Evolutionary conservation across 805 yeast species (phyloP).

Genomic region (Candida oleophila): DNA sequence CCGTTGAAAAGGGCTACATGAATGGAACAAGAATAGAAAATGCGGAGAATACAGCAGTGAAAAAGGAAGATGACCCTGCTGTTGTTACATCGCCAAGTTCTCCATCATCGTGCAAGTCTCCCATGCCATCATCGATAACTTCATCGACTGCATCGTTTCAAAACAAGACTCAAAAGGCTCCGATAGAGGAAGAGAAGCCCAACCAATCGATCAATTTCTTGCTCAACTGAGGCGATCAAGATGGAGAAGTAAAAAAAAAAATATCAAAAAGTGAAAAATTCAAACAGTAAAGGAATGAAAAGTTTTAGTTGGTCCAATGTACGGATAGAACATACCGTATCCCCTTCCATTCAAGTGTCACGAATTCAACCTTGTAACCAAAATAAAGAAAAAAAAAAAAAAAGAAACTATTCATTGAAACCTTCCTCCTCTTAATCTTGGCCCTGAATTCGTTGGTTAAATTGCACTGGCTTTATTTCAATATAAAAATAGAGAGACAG

Average conservation of each 20-base stretch:
- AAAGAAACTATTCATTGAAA: no score
- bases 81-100: conserved; percentile 5
- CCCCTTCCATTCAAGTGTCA: no score
- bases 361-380: no score
- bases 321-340: no score
- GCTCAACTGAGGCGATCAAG: conserved; percentile 5
- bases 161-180: not conserved
- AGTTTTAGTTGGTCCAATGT: no score
- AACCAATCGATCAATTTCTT: conserved; percentile 8
- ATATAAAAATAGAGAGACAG: not conserved
- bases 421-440: no score
- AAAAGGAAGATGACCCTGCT: conserved; percentile 1
- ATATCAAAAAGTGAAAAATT: no score
- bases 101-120: conserved; percentile 3
- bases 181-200: conserved; percentile 4
- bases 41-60: not conserved
- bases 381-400: no score
- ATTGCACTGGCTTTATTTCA: no score
- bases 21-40: not conserved
- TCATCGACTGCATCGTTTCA: conserved; percentile 1
- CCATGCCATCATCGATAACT: not conserved
- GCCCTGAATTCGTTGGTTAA: no score
- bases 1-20: not conserved
- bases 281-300: not conserved
- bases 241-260: not conserved